phyloP scores from a whole-genome alignment of 2,329 filamentous ascomycete species.

The Arthroderma sp. region DNA sequence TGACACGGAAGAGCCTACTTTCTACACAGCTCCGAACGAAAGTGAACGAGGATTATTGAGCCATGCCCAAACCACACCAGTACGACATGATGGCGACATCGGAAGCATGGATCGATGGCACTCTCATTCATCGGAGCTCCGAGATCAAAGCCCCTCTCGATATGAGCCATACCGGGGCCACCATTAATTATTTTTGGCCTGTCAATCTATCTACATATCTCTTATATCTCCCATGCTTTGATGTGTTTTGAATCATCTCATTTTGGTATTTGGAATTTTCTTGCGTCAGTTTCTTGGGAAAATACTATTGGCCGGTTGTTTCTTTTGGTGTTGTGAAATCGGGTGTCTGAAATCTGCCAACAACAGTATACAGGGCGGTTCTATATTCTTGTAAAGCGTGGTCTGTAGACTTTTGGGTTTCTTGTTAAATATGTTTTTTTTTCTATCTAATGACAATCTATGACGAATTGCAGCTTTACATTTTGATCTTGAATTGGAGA shows the following conservation, averaged over 20 bases:
- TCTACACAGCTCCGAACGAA: constrained; percentile 30
- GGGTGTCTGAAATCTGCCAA: constrained; percentile 1
- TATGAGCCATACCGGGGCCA: constrained; percentile 14
- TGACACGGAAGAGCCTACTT: constrained; percentile 17
- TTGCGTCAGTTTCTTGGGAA: neutral
- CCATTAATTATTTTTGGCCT: neutral
- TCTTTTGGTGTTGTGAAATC: neutral
- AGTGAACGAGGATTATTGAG: constrained; percentile 29
- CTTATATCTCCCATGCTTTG: constrained; percentile 6
- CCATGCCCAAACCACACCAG: constrained; percentile 21
- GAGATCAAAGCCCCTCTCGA: constrained; percentile 11
- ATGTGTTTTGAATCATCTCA: neutral
- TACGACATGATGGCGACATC: constrained; percentile 11
- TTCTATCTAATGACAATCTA: neutral
- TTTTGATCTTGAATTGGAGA: neutral
- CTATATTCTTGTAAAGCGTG: neutral
- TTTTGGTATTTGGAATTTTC: neutral
- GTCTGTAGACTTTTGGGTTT: neutral
- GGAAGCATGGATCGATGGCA: constrained; percentile 26
- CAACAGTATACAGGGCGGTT: neutral
- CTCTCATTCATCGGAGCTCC: constrained; percentile 13
- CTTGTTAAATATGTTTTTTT: neutral
- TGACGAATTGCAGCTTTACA: neutral
- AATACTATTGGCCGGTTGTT: neutral
- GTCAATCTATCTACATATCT: neutral